phyloP scores from a whole-genome alignment of 805 yeast genomes.

The Lipomyces chichibuensis region DNA sequence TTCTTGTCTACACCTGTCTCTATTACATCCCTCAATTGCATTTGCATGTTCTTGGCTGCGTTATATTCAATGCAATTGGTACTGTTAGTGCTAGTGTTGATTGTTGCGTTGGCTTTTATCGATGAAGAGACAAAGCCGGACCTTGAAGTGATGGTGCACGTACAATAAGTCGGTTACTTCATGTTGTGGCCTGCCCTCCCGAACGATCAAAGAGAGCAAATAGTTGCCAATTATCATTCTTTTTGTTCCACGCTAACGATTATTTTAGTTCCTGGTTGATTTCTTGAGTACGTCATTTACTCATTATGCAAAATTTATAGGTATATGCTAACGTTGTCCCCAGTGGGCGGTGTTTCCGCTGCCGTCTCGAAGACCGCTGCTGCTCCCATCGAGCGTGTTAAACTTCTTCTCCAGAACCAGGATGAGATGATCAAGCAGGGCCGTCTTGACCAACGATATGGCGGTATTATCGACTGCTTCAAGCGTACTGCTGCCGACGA shows the following conservation, averaged over 20 bases:
- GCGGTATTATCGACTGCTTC: constrained; percentile 93
- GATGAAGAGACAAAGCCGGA: too few species aligned
- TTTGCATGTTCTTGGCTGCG: neutral
- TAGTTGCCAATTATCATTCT: neutral
- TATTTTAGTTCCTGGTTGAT: constrained; percentile 41
- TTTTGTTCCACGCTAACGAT: neutral
- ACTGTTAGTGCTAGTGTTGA: neutral
- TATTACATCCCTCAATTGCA: neutral
- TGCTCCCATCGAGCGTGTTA: constrained; percentile 97
- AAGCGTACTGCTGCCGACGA: constrained; percentile 90
- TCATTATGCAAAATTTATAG: neutral
- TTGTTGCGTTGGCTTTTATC: neutral
- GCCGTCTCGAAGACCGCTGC: constrained; percentile 98
- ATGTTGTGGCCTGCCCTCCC: neutral
- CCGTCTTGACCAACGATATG: constrained; percentile 82
- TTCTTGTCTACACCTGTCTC: neutral
- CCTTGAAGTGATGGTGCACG: too few species aligned
- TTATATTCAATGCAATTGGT: neutral
- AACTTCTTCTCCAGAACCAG: constrained; percentile 85
- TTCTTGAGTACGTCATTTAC: constrained; percentile 40
- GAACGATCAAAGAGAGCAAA: neutral
- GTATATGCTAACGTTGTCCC: constrained; percentile 54
- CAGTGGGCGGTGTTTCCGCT: constrained; percentile 99
- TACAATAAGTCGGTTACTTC: neutral
- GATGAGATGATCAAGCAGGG: constrained; percentile 99